Evolutionary conservation across 768 basidiomycete genomes (phyloP), one percentile per base, ranked within the genome.

Genomic region (Pleurotus tuber-regium): DNA sequence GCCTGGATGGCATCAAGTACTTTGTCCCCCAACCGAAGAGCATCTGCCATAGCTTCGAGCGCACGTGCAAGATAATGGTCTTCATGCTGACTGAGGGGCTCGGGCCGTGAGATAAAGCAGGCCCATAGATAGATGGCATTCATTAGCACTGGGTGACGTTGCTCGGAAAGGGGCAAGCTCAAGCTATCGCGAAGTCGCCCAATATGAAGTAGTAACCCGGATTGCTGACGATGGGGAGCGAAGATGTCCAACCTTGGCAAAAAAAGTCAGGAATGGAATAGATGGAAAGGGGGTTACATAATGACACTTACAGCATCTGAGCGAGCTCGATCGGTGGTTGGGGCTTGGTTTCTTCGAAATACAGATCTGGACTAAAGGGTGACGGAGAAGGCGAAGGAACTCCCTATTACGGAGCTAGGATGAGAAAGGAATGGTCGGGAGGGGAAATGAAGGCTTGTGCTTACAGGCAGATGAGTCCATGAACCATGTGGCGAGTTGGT

Each of bases 61-160:
- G 87, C 72, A 29, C 80, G 78, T 8, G 68, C 70, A 51, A 92
- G 81, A 61, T 88, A 92, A 55, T 83, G 79, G 12, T 80, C 75
- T 66, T 92, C 88, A 61, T 89, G 84, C 46, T 83, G 80, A 58
- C 79, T 80, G 10, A 91, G 72, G 4, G 81, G 76, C 31, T 82
- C 84, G 5, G 87, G 83, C 18, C 86, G 77, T 8, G 89, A 88
- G 33, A 91, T 76, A 62, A 86, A 88, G 64, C 88, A 91, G 1
- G 87, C 85, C 85, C 89, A 90, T 5, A 91, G 79, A 63, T 84
- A 92, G 61, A 91, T 84, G 54, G 88, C 77, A 61, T 90, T 88
- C 75, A 90, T 81, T 11, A 92, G 76, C 49, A 78, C 81, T 7
- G 89, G 84, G 60, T 92, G 89, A 16, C 82, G 82, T 50, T 86